These are phyloP conservation scores for Emericellopsis terricola DNA, from an alignment of 495 filamentous ascomycete genomes.

Conservation along the genomic window DNA sequence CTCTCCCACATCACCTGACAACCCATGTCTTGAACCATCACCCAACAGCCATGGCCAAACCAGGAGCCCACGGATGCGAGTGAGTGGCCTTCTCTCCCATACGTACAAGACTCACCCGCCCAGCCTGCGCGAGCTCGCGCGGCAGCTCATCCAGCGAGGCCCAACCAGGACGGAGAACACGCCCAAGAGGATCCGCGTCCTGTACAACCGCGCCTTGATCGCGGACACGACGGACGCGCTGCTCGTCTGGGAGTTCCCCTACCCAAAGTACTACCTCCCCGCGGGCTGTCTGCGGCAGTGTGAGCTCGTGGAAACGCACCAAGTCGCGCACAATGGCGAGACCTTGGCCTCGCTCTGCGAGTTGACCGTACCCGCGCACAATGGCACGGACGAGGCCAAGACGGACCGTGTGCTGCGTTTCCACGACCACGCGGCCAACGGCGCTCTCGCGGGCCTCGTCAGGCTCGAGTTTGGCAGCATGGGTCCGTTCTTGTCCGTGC, in stretches of 20 bases:
- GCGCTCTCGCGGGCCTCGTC: slow-evolving; percentile 1
- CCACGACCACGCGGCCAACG: background rate
- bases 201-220: slow-evolving; percentile 11
- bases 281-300: too few species aligned
- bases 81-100: too few species aligned
- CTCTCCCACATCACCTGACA: too few species aligned
- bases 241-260: slow-evolving; percentile 18
- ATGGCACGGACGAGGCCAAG: background rate
- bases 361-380: background rate
- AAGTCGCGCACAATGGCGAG: too few species aligned
- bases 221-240: slow-evolving; percentile 15
- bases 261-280: slow-evolving; percentile 13
- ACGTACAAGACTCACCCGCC: too few species aligned
- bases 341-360: too few species aligned
- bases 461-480: slow-evolving; percentile 2
- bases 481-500: background rate
- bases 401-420: slow-evolving; percentile 2
- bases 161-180: slow-evolving; percentile 14
- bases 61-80: too few species aligned
- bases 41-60: too few species aligned
- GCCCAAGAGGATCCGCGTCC: slow-evolving; percentile 14
- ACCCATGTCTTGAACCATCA: too few species aligned
- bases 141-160: slow-evolving; percentile 8
- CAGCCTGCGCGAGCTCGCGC: slow-evolving; percentile 10
- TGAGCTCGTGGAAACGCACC: too few species aligned